Conservation (phyloP, 2,329 filamentous ascomycete genomes). For the Hypoxylon sp. region DNA sequence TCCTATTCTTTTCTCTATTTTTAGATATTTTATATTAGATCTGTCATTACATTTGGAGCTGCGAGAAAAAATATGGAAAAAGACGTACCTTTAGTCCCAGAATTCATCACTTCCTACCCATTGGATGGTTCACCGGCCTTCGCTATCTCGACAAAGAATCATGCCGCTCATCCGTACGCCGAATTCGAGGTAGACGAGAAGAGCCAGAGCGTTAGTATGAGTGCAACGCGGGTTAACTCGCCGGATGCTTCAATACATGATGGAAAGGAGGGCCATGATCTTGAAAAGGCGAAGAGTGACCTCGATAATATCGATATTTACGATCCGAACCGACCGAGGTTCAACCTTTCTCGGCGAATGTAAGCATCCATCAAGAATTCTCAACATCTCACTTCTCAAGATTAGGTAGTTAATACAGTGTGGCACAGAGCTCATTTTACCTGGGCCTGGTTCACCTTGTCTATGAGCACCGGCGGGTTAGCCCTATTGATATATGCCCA, state of each 20-base stretch:
- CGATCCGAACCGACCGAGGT: slow-evolving; percentile 56
- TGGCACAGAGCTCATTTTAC: slow-evolving; percentile 66
- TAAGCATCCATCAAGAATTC: slow-evolving; percentile 42
- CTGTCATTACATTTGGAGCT: not conserved
- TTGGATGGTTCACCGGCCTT: not conserved
- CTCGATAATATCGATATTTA: slow-evolving; percentile 47
- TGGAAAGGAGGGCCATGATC: slow-evolving; percentile 45
- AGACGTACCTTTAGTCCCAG: slow-evolving; percentile 1
- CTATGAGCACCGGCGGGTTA: slow-evolving; percentile 82
- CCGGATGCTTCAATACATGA: slow-evolving; percentile 46
- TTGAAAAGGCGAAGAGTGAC: slow-evolving; percentile 39
- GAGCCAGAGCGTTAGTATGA: slow-evolving; percentile 22
- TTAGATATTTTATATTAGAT: not conserved
- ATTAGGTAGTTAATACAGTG: slow-evolving; percentile 1
- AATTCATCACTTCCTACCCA: slow-evolving; percentile 3
- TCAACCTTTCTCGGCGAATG: slow-evolving; percentile 62
- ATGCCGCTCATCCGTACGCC: not conserved
- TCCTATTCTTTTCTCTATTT: not conserved
- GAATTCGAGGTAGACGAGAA: slow-evolving; percentile 31
- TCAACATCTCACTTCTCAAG: not conserved
- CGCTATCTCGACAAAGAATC: not conserved
- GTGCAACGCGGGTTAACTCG: slow-evolving; percentile 45
- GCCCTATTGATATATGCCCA: slow-evolving; percentile 75
- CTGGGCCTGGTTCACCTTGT: slow-evolving; percentile 81
- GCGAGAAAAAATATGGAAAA: slow-evolving; percentile 25